Evolutionary conservation across 441 rosid species (phyloP), one percentile per base, ranked within the genome.

Genomic region (Populus tomentosa): DNA sequence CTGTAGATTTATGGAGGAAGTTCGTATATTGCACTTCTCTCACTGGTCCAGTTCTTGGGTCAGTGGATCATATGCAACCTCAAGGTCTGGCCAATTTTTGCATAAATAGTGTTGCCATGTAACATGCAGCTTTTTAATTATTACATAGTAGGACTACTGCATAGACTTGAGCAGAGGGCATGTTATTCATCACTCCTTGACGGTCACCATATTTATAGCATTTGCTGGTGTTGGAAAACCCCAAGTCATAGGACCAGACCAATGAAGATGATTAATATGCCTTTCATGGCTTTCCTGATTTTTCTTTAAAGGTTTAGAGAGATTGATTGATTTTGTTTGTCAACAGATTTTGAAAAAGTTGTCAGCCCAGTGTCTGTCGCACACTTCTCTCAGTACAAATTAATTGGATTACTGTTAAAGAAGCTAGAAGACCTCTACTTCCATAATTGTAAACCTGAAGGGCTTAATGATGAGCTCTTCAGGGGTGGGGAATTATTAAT

Each of bases 51-150:
- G 76, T 91, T 68, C 91, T 94, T 14, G 99, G 99, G 72, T 88
- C 93, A 56, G 99, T 95, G 70, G 99, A 95, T 80, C 99, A 95
- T 78, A 92, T 95, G 97, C 92, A 89, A 84, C 95, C 97, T 81
- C 93, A 95, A 91, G 99, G 99, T 94, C 75, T 78, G 85, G 36
- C 30, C 71, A 32, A 30, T 59, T 46, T 77, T 71, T 36, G 53
- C 8, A 42, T 21, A 38, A 14, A 64, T 9, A 24, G 35, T 30
- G 59, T 40, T 69, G 42, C 67, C 30, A 13, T 30, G 53, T 66
- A 30, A 7, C 24, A 36, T 62, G 56, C 65, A 65, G 66, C 50
- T 74, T 50, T 16, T 53, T 53, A 18, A 53, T 53, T 53, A 5
- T 14, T 14, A 14, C 61, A 53, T 53, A 53, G n/a, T 53, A 16